Evolutionary conservation across 768 basidiomycete genomes (phyloP).

Genomic region (Xanthoconium stramineum): DNA sequence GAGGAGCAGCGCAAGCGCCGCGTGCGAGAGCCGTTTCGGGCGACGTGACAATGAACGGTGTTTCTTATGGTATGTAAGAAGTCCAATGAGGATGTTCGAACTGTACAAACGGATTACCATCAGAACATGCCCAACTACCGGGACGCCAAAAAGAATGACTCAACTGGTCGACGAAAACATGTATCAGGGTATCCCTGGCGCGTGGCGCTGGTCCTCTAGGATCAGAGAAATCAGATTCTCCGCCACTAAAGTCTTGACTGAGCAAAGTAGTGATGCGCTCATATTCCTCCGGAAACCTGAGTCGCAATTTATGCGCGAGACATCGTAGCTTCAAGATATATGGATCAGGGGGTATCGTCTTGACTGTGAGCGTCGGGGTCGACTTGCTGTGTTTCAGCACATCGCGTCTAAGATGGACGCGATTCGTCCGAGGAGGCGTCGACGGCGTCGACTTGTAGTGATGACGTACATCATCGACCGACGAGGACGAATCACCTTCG

Average conservation of each 20-base stretch:
- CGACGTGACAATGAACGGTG: conserved; percentile 39
- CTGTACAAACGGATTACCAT: conserved; percentile 35
- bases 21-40: conserved; percentile 65
- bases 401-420: conserved; percentile 20
- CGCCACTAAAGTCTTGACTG: conserved; percentile 35
- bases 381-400: conserved; percentile 43
- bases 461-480: conserved; percentile 19
- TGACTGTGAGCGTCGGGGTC: conserved; percentile 42
- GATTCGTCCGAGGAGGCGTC: conserved; percentile 29
- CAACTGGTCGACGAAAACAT: conserved; percentile 46
- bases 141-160: conserved; percentile 13
- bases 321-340: conserved; percentile 49
- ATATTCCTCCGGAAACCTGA: conserved; percentile 54
- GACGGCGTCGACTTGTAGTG: conserved; percentile 28
- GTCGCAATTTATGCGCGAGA: conserved; percentile 54
- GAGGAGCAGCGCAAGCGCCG: conserved; percentile 71
- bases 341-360: conserved; percentile 43
- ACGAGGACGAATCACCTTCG: conserved; percentile 30
- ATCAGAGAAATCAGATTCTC: conserved; percentile 34
- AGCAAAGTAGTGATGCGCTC: conserved; percentile 31
- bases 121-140: not conserved
- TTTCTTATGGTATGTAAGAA: conserved; percentile 66
- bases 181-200: conserved; percentile 33
- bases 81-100: conserved; percentile 85
- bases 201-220: conserved; percentile 33